phyloP scores from a whole-genome alignment of 2,329 filamentous ascomycete genomes.

The Camillea tinctor region DNA sequence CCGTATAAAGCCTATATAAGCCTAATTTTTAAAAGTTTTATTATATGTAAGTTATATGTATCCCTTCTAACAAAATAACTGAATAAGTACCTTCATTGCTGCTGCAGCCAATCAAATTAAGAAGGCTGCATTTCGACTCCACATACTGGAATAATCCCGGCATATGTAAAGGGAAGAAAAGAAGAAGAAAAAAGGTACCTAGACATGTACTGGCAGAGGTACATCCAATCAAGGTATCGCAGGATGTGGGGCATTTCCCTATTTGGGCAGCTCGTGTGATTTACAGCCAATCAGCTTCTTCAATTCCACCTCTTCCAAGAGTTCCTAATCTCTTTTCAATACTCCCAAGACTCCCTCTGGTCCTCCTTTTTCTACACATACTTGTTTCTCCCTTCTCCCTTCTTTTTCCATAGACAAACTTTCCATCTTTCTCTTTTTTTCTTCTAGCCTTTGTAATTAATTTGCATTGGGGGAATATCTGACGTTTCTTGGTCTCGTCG shows the following conservation, averaged over 20 bases:
- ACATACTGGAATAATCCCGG: too few species aligned
- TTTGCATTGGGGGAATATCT: constrained; percentile 18
- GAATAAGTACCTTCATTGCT: too few species aligned
- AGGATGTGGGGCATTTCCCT: background rate
- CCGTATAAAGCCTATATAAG: too few species aligned
- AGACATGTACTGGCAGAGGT: background rate
- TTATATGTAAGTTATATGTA: too few species aligned
- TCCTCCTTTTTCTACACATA: constrained; percentile 8
- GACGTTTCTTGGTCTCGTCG: constrained; percentile 13
- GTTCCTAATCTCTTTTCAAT: constrained; percentile 20
- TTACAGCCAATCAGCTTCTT: constrained; percentile 12
- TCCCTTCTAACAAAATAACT: too few species aligned
- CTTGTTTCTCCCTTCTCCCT: constrained; percentile 12
- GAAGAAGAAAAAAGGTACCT: background rate
- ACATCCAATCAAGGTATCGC: background rate
- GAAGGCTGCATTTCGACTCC: too few species aligned
- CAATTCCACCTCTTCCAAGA: constrained; percentile 5
- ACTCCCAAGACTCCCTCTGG: constrained; percentile 1
- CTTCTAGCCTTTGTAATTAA: constrained; percentile 20
- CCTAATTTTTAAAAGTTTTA: too few species aligned
- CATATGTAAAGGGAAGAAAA: too few species aligned
- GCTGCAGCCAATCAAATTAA: too few species aligned
- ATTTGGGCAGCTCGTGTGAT: constrained; percentile 2
- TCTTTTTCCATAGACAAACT: constrained; percentile 5
- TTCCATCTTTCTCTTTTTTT: constrained; percentile 12